These are phyloP conservation scores for Sparassis latifolia DNA, from an alignment of 1,284 basidiomycete species.

Conservation along the genomic window DNA sequence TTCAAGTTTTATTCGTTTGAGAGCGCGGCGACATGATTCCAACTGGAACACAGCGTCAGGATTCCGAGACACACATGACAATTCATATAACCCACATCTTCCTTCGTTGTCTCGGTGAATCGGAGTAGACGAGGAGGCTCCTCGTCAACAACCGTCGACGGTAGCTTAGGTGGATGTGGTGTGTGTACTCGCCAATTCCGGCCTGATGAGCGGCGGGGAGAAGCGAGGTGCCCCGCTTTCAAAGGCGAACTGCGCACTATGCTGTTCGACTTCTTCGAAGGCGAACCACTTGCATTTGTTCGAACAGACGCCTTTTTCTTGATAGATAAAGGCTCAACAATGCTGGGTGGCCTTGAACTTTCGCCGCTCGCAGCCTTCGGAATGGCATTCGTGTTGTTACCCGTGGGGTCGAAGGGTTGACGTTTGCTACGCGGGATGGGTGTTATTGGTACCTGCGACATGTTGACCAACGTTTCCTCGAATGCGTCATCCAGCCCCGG, in stretches of 20 bases:
- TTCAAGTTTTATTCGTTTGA: slow-evolving; percentile 69
- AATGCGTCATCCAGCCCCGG: slow-evolving; percentile 35
- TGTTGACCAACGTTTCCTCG: slow-evolving; percentile 32
- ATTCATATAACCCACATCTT: slow-evolving; percentile 47
- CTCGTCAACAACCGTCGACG: slow-evolving; percentile 22
- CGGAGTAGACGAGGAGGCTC: slow-evolving; percentile 33
- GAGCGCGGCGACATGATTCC: slow-evolving; percentile 53
- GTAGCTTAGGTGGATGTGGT: slow-evolving; percentile 7
- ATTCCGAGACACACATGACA: background rate
- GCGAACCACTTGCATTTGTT: slow-evolving; percentile 30
- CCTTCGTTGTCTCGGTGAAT: slow-evolving; percentile 49
- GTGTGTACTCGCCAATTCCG: slow-evolving; percentile 25
- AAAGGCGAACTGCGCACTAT: slow-evolving; percentile 16
- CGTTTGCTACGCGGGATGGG: slow-evolving; percentile 61
- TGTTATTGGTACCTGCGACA: slow-evolving; percentile 23
- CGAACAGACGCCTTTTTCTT: slow-evolving; percentile 70
- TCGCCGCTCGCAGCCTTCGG: slow-evolving; percentile 33
- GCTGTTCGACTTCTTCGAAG: slow-evolving; percentile 36
- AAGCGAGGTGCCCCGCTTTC: slow-evolving; percentile 18
- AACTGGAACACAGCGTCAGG: slow-evolving; percentile 36
- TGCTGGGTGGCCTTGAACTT: slow-evolving; percentile 9
- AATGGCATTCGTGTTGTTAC: slow-evolving; percentile 38
- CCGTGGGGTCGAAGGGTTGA: slow-evolving; percentile 49
- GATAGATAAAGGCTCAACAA: slow-evolving; percentile 67
- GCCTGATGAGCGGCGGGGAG: slow-evolving; percentile 50